Evolutionary conservation across 371 early-diverging fungal species (phyloP), one percentile per base, ranked within the genome.

Genomic region (Encephalitozoon romaleae): DNA sequence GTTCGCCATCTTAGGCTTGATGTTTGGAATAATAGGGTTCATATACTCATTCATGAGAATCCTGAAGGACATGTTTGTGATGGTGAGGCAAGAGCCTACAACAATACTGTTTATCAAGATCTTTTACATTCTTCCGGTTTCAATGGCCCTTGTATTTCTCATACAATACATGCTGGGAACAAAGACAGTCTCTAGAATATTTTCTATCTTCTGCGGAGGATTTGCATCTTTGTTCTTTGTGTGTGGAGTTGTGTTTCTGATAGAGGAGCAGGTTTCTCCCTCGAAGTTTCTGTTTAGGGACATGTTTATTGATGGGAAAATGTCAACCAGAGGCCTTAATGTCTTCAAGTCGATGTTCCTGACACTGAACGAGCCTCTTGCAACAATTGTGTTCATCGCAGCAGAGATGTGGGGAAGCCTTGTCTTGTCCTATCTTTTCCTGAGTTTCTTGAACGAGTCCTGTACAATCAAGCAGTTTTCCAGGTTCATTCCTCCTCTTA

Each of bases 1-100:
- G 68, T 86, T 86, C 66, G 79, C 71, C 28, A 12, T 78, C 12
- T 74, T 86, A 67, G 79, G 76, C 21, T 45, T 68, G 26, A 79
- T 84, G 78, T 84, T 84, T 76, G 77, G 76, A 55, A 71, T 80
- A 34, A 84, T 84, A 30, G 82, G 77, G 0, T 79, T 81, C 32
- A 79, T 84, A 70, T 86, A 86, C 69, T 83, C 85, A 18, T 76
- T 86, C 63, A 78, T 84, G 66, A 81, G 86, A 75, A 86, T 86
- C 51, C 64, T 84, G 32, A 86, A 86, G 70, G 86, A 86, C 74
- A 77, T 67, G 21, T 81, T 82, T 65, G 82, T 86, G 25, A 79
- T 84, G 42, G 75, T 67, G 21, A 74, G 84, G 69, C 84, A 82
- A 78, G 78, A 79, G 49, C 82, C 84, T 2, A 77, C 77, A 28